phyloP scores from a whole-genome alignment of 1,284 basidiomycete genomes.

The Cutaneotrichosporon arboriforme region DNA sequence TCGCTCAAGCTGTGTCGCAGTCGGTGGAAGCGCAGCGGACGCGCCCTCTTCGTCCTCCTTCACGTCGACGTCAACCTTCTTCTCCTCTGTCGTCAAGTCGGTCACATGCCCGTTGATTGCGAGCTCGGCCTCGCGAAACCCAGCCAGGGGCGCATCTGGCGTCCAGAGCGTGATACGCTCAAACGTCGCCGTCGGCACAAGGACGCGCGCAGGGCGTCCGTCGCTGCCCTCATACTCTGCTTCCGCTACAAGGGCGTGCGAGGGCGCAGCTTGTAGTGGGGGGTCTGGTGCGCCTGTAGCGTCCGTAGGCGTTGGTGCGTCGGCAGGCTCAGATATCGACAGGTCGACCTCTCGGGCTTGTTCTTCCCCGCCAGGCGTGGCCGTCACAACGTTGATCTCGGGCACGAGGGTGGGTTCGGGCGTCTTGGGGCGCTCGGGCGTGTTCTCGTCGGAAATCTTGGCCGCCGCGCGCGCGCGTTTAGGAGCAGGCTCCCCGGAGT shows the following conservation, averaged over 20 bases:
- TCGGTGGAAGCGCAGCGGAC: not conserved
- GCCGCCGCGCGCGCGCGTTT: not conserved
- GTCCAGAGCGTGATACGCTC: constrained; percentile 37
- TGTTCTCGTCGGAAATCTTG: not conserved
- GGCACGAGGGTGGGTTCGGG: not conserved
- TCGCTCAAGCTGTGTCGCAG: constrained; percentile 11
- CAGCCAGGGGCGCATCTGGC: constrained; percentile 36
- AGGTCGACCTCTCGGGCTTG: constrained; percentile 4
- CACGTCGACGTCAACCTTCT: not conserved
- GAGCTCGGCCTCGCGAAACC: constrained; percentile 25
- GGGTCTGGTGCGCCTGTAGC: no score
- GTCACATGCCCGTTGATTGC: not conserved
- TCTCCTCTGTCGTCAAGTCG: not conserved
- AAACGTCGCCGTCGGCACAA: constrained; percentile 30
- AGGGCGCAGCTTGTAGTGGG: no score
- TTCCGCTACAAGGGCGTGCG: not conserved
- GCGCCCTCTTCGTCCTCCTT: not conserved
- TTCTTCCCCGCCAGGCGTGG: not conserved
- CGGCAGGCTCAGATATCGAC: not conserved
- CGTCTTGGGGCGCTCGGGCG: not conserved
- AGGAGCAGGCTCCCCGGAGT: constrained; percentile 12
- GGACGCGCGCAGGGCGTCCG: constrained; percentile 10
- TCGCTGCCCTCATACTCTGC: not conserved
- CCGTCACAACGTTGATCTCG: not conserved
- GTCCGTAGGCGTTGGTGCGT: not conserved